phyloP scores from a whole-genome alignment of 225 moss, liverwort and hornwort genomes.

The Marchantia polymorpha region DNA sequence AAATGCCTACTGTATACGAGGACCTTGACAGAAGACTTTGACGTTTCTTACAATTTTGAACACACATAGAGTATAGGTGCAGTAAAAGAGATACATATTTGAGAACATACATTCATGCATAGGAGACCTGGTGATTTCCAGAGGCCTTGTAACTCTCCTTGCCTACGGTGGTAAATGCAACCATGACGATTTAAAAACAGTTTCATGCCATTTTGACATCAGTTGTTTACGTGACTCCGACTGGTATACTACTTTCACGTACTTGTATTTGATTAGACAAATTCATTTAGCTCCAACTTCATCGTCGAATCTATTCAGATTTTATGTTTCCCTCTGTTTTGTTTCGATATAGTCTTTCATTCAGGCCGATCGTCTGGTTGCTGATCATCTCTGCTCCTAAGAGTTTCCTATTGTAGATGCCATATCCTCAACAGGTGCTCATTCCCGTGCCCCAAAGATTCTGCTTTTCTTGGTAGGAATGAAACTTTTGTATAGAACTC shows the following conservation, averaged over 20 bases:
- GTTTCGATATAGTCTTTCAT: not conserved
- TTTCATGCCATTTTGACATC: not conserved
- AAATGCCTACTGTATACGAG: conserved; percentile 59
- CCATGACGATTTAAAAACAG: not conserved
- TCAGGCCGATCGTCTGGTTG: not conserved
- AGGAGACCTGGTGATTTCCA: not conserved
- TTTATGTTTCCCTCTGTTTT: too few relatives aligned
- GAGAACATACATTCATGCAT: not conserved
- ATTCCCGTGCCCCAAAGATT: too few relatives aligned
- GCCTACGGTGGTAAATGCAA: not conserved
- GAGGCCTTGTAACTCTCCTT: not conserved
- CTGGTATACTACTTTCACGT: not conserved
- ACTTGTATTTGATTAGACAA: not conserved
- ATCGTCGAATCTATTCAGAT: not conserved
- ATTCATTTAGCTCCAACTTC: not conserved
- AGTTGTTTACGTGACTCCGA: not conserved
- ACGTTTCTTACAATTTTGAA: conserved; percentile 1
- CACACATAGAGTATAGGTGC: not conserved
- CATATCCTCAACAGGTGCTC: too few relatives aligned
- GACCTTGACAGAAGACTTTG: conserved; percentile 17
- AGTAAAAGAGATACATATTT: not conserved
- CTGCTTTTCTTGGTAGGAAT: too few relatives aligned
- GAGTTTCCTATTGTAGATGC: too few relatives aligned
- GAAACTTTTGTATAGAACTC: too few relatives aligned
- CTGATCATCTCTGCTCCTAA: too few relatives aligned